Conservation (phyloP, 192 early-diverging fungal genomes). For the Backusella luteola region DNA sequence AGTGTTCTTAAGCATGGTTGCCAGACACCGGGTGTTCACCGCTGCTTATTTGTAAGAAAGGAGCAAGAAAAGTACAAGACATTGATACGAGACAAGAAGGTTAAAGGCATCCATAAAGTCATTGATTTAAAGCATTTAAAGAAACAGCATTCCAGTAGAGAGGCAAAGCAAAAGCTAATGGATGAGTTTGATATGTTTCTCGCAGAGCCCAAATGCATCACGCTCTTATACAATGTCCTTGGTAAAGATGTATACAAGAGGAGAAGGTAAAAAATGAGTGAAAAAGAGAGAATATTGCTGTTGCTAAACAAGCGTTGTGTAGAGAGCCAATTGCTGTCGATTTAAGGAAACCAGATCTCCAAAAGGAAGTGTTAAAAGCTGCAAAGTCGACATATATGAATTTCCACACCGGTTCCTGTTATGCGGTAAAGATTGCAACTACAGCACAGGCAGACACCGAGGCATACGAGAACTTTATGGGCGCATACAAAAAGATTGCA, state of each 20-base stretch:
- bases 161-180: constrained; percentile 75
- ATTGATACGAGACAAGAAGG: constrained; percentile 57
- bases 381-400: constrained; percentile 61
- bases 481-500: constrained; percentile 57
- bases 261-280: constrained; percentile 65
- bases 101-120: constrained; percentile 69
- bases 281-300: background rate
- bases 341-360: constrained; percentile 54
- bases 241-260: constrained; percentile 74
- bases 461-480: constrained; percentile 77
- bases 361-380: constrained; percentile 59
- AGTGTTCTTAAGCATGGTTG: constrained; percentile 61
- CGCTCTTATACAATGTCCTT: constrained; percentile 70
- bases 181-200: constrained; percentile 84
- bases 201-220: constrained; percentile 78
- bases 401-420: constrained; percentile 23
- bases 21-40: constrained; percentile 58
- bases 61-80: constrained; percentile 79
- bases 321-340: constrained; percentile 76
- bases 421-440: constrained; percentile 70
- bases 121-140: constrained; percentile 78
- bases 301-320: no score
- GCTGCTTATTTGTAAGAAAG: constrained; percentile 91
- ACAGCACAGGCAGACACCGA: constrained; percentile 56
- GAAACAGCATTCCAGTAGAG: constrained; percentile 74